A percentile compares a stretch with the other conserved stretches of the same genome.
Evolutionary conservation across 768 basidiomycete genomes (phyloP).

Genomic region (Symmetrospora coprosmae): DNA sequence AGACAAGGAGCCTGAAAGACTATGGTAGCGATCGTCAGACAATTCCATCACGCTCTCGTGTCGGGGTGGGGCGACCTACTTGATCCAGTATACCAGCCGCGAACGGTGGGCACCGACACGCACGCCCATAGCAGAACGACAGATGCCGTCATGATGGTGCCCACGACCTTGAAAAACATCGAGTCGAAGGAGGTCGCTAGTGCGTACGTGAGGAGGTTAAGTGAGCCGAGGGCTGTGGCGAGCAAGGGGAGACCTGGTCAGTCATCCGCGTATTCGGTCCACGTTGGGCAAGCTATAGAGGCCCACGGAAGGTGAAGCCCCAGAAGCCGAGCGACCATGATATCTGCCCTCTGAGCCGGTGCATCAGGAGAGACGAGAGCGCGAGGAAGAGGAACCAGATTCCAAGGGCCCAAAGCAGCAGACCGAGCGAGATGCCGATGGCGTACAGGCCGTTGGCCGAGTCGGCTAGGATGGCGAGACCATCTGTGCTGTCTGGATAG

Average conservation of each 20-base stretch:
- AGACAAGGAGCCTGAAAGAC: conserved; percentile 19
- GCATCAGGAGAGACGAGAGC: conserved; percentile 18
- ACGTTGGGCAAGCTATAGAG: not conserved
- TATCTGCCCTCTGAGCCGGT: conserved; percentile 4
- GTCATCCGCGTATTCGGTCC: no score
- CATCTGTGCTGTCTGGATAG: not conserved
- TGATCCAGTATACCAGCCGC: not conserved
- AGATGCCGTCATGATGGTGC: conserved; percentile 29
- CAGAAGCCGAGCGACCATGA: conserved; percentile 10
- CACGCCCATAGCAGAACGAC: conserved; percentile 27
- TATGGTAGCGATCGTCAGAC: no score
- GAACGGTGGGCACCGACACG: conserved; percentile 24
- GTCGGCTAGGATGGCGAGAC: not conserved
- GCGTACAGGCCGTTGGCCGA: conserved; percentile 26
- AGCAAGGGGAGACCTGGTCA: not conserved
- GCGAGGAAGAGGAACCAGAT: conserved; percentile 33
- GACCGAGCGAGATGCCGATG: conserved; percentile 23
- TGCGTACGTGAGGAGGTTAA: conserved; percentile 31
- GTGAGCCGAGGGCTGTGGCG: conserved; percentile 23
- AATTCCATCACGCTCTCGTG: no score
- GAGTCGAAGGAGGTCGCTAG: conserved; percentile 30
- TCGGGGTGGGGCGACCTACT: no score
- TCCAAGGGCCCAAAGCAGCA: conserved; percentile 30
- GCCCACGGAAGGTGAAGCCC: conserved; percentile 19
- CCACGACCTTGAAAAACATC: conserved; percentile 30